Base-by-base conservation (phyloP, 768 basidiomycete species). In the Austroboletus festivus region DNA sequence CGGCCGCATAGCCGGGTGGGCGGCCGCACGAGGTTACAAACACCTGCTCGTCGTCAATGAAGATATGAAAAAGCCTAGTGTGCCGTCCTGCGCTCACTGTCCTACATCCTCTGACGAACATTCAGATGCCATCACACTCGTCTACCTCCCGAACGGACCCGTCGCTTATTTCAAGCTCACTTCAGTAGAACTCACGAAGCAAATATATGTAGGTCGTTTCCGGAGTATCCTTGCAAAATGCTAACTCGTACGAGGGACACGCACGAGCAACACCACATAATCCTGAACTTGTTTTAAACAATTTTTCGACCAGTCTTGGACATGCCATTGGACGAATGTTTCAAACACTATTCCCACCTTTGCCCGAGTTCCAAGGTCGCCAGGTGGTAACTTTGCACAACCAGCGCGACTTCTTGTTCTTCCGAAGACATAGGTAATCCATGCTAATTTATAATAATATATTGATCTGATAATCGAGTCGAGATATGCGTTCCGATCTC, bases 341-440 rank as follows among this genome's bases (percentile, higher is more conserved):
- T 71, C 95, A 96, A 59, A 93, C 93, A 1, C 79, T 93, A 19
- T 98, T 97, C 72, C 96, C 96, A 16, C 93, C 90, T 7, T 73
- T 95, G 53, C 93, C 93, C 1, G 90, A 96, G 64, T 97, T 96
- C 62, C 86, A 93, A 69, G 96, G 96, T 28, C 74, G 96, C 24
- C 96, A 99, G 68, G 94, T 97, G 10, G 94, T 98, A 12, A 96
- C 95, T 3, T 74, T 98, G 18, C 96, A 98, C 63, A 97, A 97
- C 62, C 93, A 96, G 65, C 82, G 96, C 40, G 96, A 99, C 71
- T 99, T 98, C 70, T 71, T 99, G 48, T 99, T 99, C 73, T 95
- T 99, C 74, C 75, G 96, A 54, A 77, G 96, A 49, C 96, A 98
- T 74, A 81, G 96, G 85, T 95, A 51, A 44, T 80, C 62, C 38